Evolutionary conservation across 2,329 filamentous ascomycete species (phyloP), one percentile per base, ranked within the genome.

Genomic region (Trichoderma guizhouense): DNA sequence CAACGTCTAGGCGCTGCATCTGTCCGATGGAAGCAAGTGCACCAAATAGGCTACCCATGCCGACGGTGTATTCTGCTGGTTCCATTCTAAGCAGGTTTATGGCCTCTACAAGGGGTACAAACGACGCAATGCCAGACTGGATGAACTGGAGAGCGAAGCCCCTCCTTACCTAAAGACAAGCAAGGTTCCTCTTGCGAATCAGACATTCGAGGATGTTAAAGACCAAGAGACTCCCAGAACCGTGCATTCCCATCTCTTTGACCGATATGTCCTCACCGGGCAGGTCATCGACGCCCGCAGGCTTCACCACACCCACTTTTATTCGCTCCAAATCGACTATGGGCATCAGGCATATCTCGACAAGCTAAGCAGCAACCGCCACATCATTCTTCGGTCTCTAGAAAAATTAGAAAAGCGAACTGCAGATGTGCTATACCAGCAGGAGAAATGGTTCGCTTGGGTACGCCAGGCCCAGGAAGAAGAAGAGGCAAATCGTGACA

Each of bases 391-490:
- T 30, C 36, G 28, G n/a, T 47, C 66, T 34, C 7, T 69, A 12
- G 55, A 69, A 57, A 61, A 3, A 8, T 28, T 69, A 8, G 66
- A 69, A 14, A 61, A 47, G 55, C 66, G 66, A 3, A 69, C 66
- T 2, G 66, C 66, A 6, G 55, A 61, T 26, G 53, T 69, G 14
- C 26, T 69, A 1, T 69, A 69, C 14, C 66, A 32, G 21, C 60
- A 69, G 24, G 66, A 69, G 36, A 55, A 69, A 61, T 69, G 66
- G 66, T 69, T 69, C 11, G 55, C 66, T 34, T 69, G 66, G 66
- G 66, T 69, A 18, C 66, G 66, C 12, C 36, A 18, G 14, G 55
- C 36, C n/a, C 66, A 69, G 7, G 28, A 69, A 34, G 66, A 61
- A 7, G 66, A 69, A 18, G 66, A 69, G 57, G 55, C 55, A 24